Evolutionary conservation across 179 eudicot species (phyloP), one percentile per base, ranked within the genome.

Genomic region (Monotropa hypopitys): DNA sequence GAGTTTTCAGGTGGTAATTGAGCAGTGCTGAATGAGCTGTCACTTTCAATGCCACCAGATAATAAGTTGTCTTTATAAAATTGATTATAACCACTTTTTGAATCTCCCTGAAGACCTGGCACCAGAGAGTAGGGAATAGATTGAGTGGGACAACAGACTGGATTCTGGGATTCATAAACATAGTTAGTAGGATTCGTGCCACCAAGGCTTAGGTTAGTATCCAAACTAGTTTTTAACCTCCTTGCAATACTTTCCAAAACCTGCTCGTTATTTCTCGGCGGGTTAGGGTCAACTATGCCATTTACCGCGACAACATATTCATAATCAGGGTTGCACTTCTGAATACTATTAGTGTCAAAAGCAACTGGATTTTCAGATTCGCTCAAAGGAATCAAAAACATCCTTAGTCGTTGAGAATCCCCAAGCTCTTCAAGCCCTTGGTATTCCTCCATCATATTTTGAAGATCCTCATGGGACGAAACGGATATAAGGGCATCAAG

Each of bases 401-500:
- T 88, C 50, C 98, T 84, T 67, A 93, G 90, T 71, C 97, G 81
- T 83, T 87, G 92, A 71, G 91, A 88, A 69, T 89, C 90, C 20
- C 75, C 87, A 28, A 49, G 81, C 65, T 51, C 79, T 77, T 88
- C 90, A 71, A 86, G 75, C n/a, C 90, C 94, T 67, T 85, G 76
- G 74, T 88, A 91, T 81, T 93, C 97, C 78, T 93, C 98, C 81
- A 93, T 84, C 98, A 93, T 91, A 79, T 93, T 93, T 76, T 87
- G 97, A 53, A 93, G 85, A 86, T 93, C 98, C 84, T 93, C 98
- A 76, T 91, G 86, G 76, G 86, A 91, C 72, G 94, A 90, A 49
- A 93, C 90, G 4, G 98, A 91, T 77, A 93, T 88, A 70, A 93
- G 94, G 76, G 97, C 87, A 89, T 93, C 97, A 77, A 93, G 91